phyloP scores from a whole-genome alignment of 2,329 filamentous ascomycete genomes.

The Lecanicillium sp. region DNA sequence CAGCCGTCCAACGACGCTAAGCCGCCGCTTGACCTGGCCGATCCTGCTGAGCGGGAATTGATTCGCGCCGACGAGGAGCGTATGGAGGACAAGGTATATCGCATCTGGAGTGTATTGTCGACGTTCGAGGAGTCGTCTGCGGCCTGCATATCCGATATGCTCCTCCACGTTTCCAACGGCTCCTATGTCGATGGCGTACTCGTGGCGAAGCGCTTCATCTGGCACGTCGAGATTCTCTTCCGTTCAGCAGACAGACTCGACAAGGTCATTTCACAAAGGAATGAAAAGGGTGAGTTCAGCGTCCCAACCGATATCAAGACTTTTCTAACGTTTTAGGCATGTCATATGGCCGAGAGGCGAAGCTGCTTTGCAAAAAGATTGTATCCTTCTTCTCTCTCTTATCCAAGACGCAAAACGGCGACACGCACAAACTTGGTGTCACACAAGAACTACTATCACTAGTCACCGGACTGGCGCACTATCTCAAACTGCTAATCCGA shows the following conservation, averaged over 20 bases:
- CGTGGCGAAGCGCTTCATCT: constrained; percentile 92
- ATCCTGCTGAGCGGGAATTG: constrained; percentile 60
- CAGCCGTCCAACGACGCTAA: constrained; percentile 49
- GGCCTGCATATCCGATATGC: constrained; percentile 98
- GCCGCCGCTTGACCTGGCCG: constrained; percentile 35
- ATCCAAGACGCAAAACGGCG: constrained; percentile 88
- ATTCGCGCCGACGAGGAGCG: constrained; percentile 83
- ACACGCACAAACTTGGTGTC: constrained; percentile 85
- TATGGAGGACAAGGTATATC: constrained; percentile 97
- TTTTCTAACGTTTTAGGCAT: constrained; percentile 51
- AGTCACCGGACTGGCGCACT: constrained; percentile 93
- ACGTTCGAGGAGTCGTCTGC: constrained; percentile 97
- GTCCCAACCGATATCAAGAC: too few relatives aligned
- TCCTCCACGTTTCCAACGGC: constrained; percentile 95
- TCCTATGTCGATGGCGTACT: constrained; percentile 92
- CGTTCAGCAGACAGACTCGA: constrained; percentile 82
- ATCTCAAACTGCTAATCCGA: constrained; percentile 92
- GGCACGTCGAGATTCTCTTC: constrained; percentile 91
- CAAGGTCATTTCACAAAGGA: constrained; percentile 58
- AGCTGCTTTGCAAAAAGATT: constrained; percentile 98
- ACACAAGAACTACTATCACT: constrained; percentile 97
- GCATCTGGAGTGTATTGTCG: constrained; percentile 96
- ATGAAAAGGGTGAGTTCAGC: constrained; percentile 62
- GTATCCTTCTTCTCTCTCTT: constrained; percentile 95
- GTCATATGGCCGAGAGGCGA: constrained; percentile 91